Evolutionary conservation across 495 filamentous ascomycete genomes (phyloP).

Genomic region (Aspergillus taichungensis): DNA sequence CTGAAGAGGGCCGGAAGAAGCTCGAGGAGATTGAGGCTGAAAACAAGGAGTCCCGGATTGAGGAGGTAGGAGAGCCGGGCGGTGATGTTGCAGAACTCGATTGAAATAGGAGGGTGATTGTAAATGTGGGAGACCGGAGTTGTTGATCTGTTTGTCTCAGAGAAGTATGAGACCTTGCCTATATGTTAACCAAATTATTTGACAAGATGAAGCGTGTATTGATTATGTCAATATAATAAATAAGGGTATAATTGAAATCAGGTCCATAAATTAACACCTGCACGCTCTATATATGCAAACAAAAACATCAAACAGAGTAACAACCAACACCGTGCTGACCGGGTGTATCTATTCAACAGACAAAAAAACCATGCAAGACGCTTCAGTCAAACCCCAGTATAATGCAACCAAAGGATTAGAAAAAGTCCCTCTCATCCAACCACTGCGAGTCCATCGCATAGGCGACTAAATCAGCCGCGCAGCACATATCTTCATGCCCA

Average conservation of each 20-base stretch:
- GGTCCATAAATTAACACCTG: too few relatives aligned
- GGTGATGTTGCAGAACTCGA: conserved; percentile 36
- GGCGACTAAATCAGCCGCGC: conserved; percentile 39
- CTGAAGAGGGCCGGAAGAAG: conserved; percentile 74
- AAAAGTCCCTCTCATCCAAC: conserved; percentile 36
- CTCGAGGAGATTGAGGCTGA: conserved; percentile 71
- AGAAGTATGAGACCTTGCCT: too few relatives aligned
- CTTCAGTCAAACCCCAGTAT: neutral
- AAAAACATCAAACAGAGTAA: too few relatives aligned
- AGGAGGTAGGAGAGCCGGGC: conserved; percentile 33
- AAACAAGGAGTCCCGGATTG: conserved; percentile 18
- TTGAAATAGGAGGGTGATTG: conserved; percentile 9
- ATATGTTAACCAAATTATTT: too few relatives aligned
- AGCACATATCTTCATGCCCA: conserved; percentile 40
- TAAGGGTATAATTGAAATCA: too few relatives aligned
- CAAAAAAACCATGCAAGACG: too few relatives aligned
- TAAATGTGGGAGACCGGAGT: neutral
- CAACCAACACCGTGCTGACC: too few relatives aligned
- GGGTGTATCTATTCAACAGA: too few relatives aligned
- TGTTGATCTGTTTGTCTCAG: neutral
- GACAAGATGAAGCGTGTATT: too few relatives aligned
- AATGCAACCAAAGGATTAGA: conserved; percentile 8
- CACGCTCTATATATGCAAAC: too few relatives aligned
- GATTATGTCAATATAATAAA: too few relatives aligned
- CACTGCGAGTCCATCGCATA: conserved; percentile 40